phyloP scores from a whole-genome alignment of 2,329 filamentous ascomycete genomes.

The Lecanoromycetidae sp. region DNA sequence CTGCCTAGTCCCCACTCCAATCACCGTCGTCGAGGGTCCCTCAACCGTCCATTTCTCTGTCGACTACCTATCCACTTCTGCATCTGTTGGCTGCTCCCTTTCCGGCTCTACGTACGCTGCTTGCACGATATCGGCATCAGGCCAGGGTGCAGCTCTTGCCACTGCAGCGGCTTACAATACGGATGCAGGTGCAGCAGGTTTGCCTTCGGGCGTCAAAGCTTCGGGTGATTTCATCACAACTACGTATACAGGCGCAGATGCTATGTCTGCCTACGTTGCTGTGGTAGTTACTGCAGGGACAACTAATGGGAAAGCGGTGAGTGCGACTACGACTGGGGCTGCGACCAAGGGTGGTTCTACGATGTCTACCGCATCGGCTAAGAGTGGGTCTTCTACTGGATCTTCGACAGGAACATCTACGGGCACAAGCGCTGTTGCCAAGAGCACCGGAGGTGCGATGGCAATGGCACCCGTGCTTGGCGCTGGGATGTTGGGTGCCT shows the following conservation, averaged over 20 bases:
- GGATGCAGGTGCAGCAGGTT: slow-evolving; percentile 2
- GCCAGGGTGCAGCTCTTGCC: too few species aligned
- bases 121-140: too few species aligned
- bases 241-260: background rate
- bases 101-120: background rate
- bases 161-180: slow-evolving; percentile 3
- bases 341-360: background rate
- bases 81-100: background rate
- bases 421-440: background rate
- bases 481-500: slow-evolving; percentile 5
- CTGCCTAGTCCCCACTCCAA: slow-evolving; percentile 1
- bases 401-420: background rate
- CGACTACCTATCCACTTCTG: background rate
- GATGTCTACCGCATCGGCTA: background rate
- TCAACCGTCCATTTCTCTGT: slow-evolving; percentile 7
- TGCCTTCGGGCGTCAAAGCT: background rate
- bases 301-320: background rate
- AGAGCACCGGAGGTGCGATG: slow-evolving; percentile 3
- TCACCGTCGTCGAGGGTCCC: slow-evolving; percentile 10
- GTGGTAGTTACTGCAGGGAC: background rate
- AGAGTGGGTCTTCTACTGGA: background rate
- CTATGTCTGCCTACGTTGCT: background rate
- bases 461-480: background rate
- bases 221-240: background rate
- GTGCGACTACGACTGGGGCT: background rate